Base-by-base conservation (phyloP, 768 basidiomycete species). In the Lactarius psammicola region DNA sequence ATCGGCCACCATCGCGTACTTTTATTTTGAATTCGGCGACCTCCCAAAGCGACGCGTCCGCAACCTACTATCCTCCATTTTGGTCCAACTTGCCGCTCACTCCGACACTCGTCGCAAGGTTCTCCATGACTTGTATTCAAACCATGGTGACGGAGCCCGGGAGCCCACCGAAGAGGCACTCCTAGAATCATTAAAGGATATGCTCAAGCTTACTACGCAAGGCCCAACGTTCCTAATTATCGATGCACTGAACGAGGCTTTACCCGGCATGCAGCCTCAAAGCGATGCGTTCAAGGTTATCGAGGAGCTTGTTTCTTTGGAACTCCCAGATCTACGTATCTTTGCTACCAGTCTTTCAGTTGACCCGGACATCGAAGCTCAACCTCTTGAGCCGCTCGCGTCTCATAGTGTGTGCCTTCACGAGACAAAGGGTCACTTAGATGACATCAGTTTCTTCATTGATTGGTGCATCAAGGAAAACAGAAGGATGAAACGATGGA, bases 1-100 rank as follows among this genome's bases (percentile, higher is more conserved):
- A 18, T 65, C 64, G 18, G 28, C 17, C 15, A 57, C 67, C 15
- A 17, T 72, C 0, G 70, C 73, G 0, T 74, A 69, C 60, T 74
- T 71, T 61, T 73, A 72, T 51, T 69, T 74, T 31, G 71, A 72
- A 23, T 69, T 68, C 58, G 63, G 66, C 20, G 70, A 71, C n/a
- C 51, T 59, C 9, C 60, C 60, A 13, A 69, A 67, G 42, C 65
- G 69, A 38, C 49, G 30, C 28, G n/a, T 62, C 26, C 62, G 60
- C 34, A 59, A 56, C 30, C 44, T 69, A 5, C 56, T 74, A 54
- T 61, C 55, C 9, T 74, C 74, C 10, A 54, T 74, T 23, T 59
- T 74, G 30, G 46, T 62, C 9, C 72, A 71, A 26, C 68, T 72
- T 53, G 69, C 67, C 20, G 56, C 62, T 7, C 65, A 61, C 26